Evolutionary conservation across 2,329 filamentous ascomycete species (phyloP).

Genomic region (Shiraia bambusicola): DNA sequence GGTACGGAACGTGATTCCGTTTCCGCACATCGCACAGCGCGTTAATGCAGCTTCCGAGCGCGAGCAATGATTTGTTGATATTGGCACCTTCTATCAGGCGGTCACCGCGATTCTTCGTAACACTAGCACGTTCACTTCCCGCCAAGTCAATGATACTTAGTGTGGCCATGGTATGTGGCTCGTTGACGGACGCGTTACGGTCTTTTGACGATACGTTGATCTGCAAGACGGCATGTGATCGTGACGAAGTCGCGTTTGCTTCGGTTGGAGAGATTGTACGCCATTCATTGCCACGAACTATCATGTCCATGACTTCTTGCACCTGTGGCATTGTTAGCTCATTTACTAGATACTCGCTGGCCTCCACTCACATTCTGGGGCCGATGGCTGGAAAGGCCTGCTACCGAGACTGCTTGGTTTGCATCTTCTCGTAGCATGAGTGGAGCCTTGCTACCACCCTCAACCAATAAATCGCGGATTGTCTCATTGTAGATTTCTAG

Average conservation of each 20-base stretch:
- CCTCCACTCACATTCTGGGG: conserved; percentile 71
- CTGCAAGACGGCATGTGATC: conserved; percentile 94
- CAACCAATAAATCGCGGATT: conserved; percentile 90
- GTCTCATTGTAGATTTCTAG: conserved; percentile 99
- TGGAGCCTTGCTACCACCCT: conserved; percentile 76
- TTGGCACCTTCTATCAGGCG: conserved; percentile 91
- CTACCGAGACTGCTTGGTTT: conserved; percentile 87
- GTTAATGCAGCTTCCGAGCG: conserved; percentile 96
- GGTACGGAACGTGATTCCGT: conserved; percentile 91
- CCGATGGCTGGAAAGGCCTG: conserved; percentile 86
- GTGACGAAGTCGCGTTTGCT: conserved; percentile 94
- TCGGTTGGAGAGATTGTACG: conserved; percentile 95
- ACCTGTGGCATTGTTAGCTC: conserved; percentile 40
- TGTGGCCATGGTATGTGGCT: conserved; percentile 97
- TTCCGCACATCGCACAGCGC: conserved; percentile 91
- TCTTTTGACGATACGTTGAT: conserved; percentile 96
- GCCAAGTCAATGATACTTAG: conserved; percentile 97
- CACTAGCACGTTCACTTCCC: conserved; percentile 91
- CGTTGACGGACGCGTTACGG: conserved; percentile 85
- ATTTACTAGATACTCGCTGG: background rate
- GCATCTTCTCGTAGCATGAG: conserved; percentile 93
- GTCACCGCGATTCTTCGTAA: conserved; percentile 94
- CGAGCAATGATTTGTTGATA: conserved; percentile 97
- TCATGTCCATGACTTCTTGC: conserved; percentile 98
- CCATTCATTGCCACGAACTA: conserved; percentile 89